phyloP scores from a whole-genome alignment of 495 filamentous ascomycete species.

The Xylona heveae region DNA sequence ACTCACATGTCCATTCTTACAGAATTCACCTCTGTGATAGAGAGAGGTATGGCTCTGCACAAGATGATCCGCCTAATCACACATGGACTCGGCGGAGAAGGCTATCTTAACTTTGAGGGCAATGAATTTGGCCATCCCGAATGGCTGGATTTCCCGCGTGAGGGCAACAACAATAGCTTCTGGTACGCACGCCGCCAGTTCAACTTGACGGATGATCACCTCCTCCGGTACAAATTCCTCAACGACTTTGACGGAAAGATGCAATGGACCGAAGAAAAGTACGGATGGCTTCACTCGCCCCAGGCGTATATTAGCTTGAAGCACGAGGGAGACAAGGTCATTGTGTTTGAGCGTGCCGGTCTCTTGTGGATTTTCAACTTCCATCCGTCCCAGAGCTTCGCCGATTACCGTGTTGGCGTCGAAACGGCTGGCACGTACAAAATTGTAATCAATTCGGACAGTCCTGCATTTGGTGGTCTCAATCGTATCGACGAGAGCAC shows the following conservation, averaged over 20 bases:
- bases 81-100: slow-evolving; percentile 86
- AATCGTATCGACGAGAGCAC: slow-evolving; percentile 54
- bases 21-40: slow-evolving; percentile 72
- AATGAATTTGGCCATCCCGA: slow-evolving; percentile 98
- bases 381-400: slow-evolving; percentile 66
- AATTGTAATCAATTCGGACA: slow-evolving; percentile 71
- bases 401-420: slow-evolving; percentile 82
- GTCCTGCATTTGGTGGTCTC: slow-evolving; percentile 56
- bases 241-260: slow-evolving; percentile 89
- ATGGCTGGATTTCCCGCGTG: slow-evolving; percentile 96
- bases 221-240: slow-evolving; percentile 77
- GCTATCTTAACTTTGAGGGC: slow-evolving; percentile 95
- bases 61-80: slow-evolving; percentile 94
- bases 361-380: slow-evolving; percentile 94
- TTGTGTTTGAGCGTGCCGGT: slow-evolving; percentile 86
- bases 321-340: slow-evolving; percentile 83
- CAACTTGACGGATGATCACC: slow-evolving; percentile 69
- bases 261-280: slow-evolving; percentile 70
- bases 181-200: slow-evolving; percentile 93
- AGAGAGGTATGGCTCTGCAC: slow-evolving; percentile 77
- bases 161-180: slow-evolving; percentile 86
- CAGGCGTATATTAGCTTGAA: slow-evolving; percentile 90
- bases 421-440: slow-evolving; percentile 69
- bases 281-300: slow-evolving; percentile 73
- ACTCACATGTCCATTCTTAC: slow-evolving; percentile 85